Evolutionary conservation across 1,139 yeast species (phyloP), one percentile per base, ranked within the genome.

Genomic region (Pichia sp.): DNA sequence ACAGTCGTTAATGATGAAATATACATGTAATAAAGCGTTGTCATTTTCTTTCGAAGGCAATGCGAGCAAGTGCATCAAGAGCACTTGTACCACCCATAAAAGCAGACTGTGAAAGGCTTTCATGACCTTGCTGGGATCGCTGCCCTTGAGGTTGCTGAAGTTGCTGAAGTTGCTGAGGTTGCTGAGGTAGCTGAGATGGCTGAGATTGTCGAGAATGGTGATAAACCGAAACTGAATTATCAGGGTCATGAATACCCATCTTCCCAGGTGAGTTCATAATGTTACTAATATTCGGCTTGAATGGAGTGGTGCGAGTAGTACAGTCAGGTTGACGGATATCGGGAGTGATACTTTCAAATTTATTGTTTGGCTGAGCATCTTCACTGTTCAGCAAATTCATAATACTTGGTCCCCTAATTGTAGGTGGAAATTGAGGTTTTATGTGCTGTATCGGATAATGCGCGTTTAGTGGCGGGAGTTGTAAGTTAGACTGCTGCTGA

Each of bases 371-470:
- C 15, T 11, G 45, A 4, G 13, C 31, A n/a, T 54, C 57, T 45
- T 66, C 69, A 47, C 54, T 59, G 53, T 69, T 69, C 40, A 69
- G 56, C 38, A 69, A 56, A 49, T 65, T 68, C 67, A 67, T 65
- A 32, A 69, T 67, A 15, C 66, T 65, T 23, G 53, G 47, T 32
- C 54, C 51, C 19, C 47, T 42, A 29, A 36, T 41, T 11, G 50
- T 16, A 11, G 41, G 8, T n/a, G 51, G 44, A 15, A 34, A 11
- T 31, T 26, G 42, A 31, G 43, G 16, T 8, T 57, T 34, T 2
- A 51, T 6, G 8, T 52, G 52, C 16, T 58, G 59, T 6, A 53
- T 34, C 1, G 53, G 26, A 30, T 34, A 32, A 8, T 13, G 26
- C 30, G 23, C 52, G 44, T 38, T 44, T 26, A 48, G 23, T 43